Evolutionary conservation across 306 rosid genomes (phyloP), one percentile per base, ranked within the genome.

Genomic region (Coriaria nepalensis): DNA sequence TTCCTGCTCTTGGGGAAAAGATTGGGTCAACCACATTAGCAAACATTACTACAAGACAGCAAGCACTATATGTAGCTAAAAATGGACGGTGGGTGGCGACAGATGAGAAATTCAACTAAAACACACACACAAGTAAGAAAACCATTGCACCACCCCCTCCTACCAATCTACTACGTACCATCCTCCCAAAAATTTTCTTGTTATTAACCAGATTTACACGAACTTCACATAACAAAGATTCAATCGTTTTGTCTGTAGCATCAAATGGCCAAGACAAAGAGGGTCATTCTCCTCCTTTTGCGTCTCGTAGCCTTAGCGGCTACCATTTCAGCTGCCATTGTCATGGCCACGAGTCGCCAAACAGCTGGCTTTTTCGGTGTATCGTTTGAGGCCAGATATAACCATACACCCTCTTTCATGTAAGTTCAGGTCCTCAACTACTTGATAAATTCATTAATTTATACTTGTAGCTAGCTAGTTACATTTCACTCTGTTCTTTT

Each of bases 261-360:
- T n/a, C n/a, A n/a, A n/a, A n/a, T n/a, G 76, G 69, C 61, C 32
- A 77, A 73, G 53, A 35, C 63, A 43, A 62, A 52, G 68, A 63
- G 90, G 53, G 37, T 82, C 6, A 59, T 67, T 62, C 70, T 49
- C 40, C 71, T 86, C 35, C 47, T 72, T 37, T 12, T 75, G 12
- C 74, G 96, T 81, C 63, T 82, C 33, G 13, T 74, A 61, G 96
- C 92, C 12, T 65, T 79, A 5, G 81, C 50, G 0, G 78, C 96
- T 6, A 86, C 96, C 37, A 56, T 86, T 64, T 58, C 80, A 5
- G 77, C 84, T 0, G 78, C 74, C 33, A 52, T 86, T 63, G 79
- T 82, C 43, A 86, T 86, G 96, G 86, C 65, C 11, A 70, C 94
- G 2, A 86, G 92, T 69, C 96, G 64, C 52, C 65, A 82, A 66